Evolutionary conservation across 257 asterid species (phyloP), one percentile per base, ranked within the genome.

Genomic region (Solanum corneliomulleri): DNA sequence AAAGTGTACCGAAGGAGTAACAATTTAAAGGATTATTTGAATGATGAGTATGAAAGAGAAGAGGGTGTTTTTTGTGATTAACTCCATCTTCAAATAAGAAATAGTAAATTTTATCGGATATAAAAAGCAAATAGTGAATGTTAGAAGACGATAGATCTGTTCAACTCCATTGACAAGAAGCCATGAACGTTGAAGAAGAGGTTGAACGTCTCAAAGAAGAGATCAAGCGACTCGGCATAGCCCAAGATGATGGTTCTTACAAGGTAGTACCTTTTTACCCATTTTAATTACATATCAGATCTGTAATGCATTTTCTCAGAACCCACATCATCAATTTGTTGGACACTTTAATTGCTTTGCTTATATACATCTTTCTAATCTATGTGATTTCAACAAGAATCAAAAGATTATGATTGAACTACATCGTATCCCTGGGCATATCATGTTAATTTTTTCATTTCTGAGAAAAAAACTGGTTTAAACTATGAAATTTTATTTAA

Each of bases 171-270:
- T 7, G 74, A 62, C 33, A 25, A 33, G 14, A 37, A 84, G 39
- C 44, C 44, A 94, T 97, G 99, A 97, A 97, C 87, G 99, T 97
- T n/a, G 98, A 91, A 31, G 99, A 97, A 91, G 99, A 97, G 89
- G 97, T 97, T 74, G 97, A 86, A 76, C 92, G 92, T 70, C 98
- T 97, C 82, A 90, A 88, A 89, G 98, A 92, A 88, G 99, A 95
- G 91, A 97, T 97, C 95, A 90, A 90, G 85, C 95, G 99, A 85
- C 96, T 97, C 80, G 98, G 98, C 88, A 88, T 89, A 86, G 88
- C 89, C 83, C 98, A 95, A 90, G 88, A 86, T 27, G 99, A 97
- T 92, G 99, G 98, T 87, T 95, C 99, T 69, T 94, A 91, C 93
- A 94, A 93, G 99, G 99, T 95, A 89, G 99, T 95, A 89, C 25